phyloP scores from a whole-genome alignment of 192 early-diverging fungal species.

The Rhizophagus prolifer region DNA sequence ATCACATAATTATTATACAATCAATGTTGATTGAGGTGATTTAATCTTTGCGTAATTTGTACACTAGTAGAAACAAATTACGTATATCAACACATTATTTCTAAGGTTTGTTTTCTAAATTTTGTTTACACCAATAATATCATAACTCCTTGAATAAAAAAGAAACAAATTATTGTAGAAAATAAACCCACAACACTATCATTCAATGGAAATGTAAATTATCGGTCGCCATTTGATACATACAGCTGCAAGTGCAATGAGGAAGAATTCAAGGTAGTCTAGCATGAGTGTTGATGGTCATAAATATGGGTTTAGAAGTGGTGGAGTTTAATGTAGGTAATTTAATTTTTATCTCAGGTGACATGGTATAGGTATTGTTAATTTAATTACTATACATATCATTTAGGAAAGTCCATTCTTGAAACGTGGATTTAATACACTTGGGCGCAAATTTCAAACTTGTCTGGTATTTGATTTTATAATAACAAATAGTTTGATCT shows the following conservation, averaged over 20 bases:
- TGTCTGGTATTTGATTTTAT: conserved; percentile 41
- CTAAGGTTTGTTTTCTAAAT: no score
- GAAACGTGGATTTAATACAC: conserved; percentile 63
- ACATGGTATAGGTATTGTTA: not conserved
- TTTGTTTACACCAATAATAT: not conserved
- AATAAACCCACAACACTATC: not conserved
- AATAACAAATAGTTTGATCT: not conserved
- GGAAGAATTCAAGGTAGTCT: conserved; percentile 79
- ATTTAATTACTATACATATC: not conserved
- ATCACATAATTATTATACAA: no score
- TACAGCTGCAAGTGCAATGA: conserved; percentile 73
- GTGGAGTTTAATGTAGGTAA: conserved; percentile 30
- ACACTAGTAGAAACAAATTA: no score
- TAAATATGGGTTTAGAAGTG: conserved; percentile 59
- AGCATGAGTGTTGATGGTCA: conserved; percentile 56
- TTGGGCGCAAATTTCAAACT: conserved; percentile 57
- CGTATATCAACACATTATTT: no score
- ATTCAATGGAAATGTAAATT: conserved; percentile 48
- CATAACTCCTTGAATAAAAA: not conserved
- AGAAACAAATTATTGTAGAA: not conserved
- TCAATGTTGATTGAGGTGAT: no score
- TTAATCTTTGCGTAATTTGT: no score
- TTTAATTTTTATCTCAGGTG: no score
- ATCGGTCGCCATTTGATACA: conserved; percentile 70
- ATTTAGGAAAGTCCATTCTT: conserved; percentile 65